phyloP scores from a whole-genome alignment of 2,329 filamentous ascomycete species.

The Alternaria solani region DNA sequence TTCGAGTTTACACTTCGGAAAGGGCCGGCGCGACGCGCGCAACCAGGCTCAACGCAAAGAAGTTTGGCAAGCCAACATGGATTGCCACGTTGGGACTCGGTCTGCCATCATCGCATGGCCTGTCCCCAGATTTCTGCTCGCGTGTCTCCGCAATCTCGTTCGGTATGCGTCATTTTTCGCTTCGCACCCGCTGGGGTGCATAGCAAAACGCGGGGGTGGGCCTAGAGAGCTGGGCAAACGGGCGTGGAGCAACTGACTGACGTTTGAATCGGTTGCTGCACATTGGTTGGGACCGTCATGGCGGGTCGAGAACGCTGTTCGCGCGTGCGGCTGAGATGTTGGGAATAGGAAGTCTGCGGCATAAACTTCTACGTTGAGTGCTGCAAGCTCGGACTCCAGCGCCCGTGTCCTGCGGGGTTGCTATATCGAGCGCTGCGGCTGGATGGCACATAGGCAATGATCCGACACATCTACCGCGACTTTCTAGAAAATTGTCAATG shows the following conservation, averaged over 20 bases:
- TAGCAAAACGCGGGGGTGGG: background rate
- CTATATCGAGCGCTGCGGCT: background rate
- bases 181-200: slow-evolving; percentile 3
- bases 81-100: background rate
- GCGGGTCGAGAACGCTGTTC: background rate
- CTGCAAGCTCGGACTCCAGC: background rate
- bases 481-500: background rate
- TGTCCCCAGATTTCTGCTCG: slow-evolving; percentile 1
- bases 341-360: background rate
- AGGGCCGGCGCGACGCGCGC: background rate
- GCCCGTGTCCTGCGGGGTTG: background rate
- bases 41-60: background rate
- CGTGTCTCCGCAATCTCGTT: background rate
- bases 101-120: background rate
- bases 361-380: background rate
- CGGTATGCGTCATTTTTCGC: background rate
- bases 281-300: background rate
- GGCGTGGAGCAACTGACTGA: background rate
- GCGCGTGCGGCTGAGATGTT: background rate
- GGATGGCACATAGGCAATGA: background rate
- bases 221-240: background rate
- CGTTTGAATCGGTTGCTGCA: background rate
- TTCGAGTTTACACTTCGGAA: background rate
- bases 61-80: background rate
- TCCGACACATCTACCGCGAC: background rate